Evolutionary conservation across 2,329 filamentous ascomycete species (phyloP), one percentile per base, ranked within the genome.

Genomic region (Cordyceps javanica): DNA sequence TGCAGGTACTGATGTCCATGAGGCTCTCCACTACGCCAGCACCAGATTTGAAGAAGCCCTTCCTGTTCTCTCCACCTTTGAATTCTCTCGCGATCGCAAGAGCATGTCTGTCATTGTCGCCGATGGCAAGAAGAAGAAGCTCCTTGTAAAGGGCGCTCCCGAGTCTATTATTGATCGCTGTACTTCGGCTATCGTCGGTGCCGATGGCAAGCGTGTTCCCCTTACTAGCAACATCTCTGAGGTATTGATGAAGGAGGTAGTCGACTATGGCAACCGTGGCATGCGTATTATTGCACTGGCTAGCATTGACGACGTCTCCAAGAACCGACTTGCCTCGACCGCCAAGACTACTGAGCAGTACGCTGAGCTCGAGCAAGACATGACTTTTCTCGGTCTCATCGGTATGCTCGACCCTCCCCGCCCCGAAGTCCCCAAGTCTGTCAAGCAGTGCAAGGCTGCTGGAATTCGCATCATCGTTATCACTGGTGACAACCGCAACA

Each of bases 381-480:
- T 99, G 82, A 99, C 94, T 48, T 82, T 99, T 54, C 82, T 99
- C 63, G 94, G 94, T 62, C 85, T 99, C 57, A 89, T 96, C 64
- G 91, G 89, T 66, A 99, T 99, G 94, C 81, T 97, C 69, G 94
- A 99, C 71, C 94, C 94, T 66, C 94, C 94, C 67, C 90, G 94
- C 38, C 89, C 91, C 49, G 94, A 99, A 75, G 94, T 97, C 11
- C 83, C 89, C 54, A 81, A 77, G 52, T 94, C 94, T 49, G 95
- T 99, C 66, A 80, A 81, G 68, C 89, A 96, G 72, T 99, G 94
- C 75, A 90, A 88, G 72, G 86, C 90, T 61, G 94, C 94, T 64
- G 94, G 94, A 65, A 97, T 99, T 66, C 89, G 94, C 61, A 91
- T 99, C 51, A 91, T 99, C 65, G 94, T 99, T 63, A 97, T 99